Evolutionary conservation across 1,284 basidiomycete species (phyloP), one percentile per base, ranked within the genome.

Genomic region (Abortiporus biennis): DNA sequence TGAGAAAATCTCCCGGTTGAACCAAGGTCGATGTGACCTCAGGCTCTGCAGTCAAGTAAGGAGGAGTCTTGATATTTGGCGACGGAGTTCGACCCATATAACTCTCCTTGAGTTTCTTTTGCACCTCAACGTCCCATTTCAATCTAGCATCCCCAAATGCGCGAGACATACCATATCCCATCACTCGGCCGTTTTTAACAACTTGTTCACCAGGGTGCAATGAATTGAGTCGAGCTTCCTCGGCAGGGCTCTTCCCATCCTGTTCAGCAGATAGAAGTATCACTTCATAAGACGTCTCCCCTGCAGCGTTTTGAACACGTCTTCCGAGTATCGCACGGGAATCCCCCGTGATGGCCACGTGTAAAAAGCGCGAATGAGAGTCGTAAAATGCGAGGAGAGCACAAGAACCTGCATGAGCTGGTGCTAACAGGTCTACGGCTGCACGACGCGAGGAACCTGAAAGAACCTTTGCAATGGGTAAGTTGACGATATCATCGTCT

Each of bases 321-420:
- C 76, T 66, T 2, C 80, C 80, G 4, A 80, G 64, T 3, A 83
- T 67, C 2, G 78, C 79, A n/a, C 79, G 71, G 8, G 69, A 72
- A 54, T 80, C 75, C 4, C 80, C 80, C 0, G 77, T 72, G 31
- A 73, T 65, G 0, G 75, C 76, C 13, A 75, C 56, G 44, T 66
- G 66, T 1, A 79, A 60, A 3, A 61, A 47, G 2, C 65, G 57
- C 9, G 64, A 62, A 36, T 66, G 57, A 4, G 56, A 61, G 46
- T 78, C 72, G 49, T 71, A 78, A 44, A 77, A 61, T 1, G 66
- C 61, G 13, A 75, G 53, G 3, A 74, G 51, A 0, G 69, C 70
- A 42, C 63, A 65, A 1, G 65, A 63, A 8, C 64, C 64, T n/a
- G 63, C 52, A 23, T 50, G 54, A 1, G 59, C 61, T 0, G 53